Conservation (phyloP, 768 basidiomycete species). For the Termitomyces sp. region DNA sequence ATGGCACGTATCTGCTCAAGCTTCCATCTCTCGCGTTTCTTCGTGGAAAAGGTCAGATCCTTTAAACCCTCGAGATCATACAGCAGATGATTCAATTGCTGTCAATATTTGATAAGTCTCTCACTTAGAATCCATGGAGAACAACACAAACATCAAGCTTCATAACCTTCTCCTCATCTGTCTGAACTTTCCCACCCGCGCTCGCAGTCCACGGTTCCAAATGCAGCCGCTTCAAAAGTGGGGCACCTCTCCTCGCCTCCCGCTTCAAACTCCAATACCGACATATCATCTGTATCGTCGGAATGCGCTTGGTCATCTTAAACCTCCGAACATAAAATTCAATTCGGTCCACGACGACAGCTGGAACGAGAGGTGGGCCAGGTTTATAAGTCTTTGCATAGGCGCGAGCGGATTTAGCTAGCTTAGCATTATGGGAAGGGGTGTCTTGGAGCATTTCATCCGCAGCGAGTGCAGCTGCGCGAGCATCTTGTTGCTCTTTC, state of each 20-base stretch:
- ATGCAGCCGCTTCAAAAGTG: conserved; percentile 87
- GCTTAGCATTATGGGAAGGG: conserved; percentile 31
- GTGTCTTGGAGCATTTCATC: conserved; percentile 40
- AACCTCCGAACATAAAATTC: conserved; percentile 68
- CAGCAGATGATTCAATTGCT: conserved; percentile 58
- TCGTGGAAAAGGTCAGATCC: conserved; percentile 56
- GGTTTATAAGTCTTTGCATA: conserved; percentile 90
- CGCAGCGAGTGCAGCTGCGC: conserved; percentile 46
- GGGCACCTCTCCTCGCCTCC: conserved; percentile 89
- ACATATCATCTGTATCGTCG: conserved; percentile 74
- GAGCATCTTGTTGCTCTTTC: conserved; percentile 66
- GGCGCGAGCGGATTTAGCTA: conserved; percentile 80
- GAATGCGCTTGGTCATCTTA: conserved; percentile 64
- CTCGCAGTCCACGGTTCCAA: conserved; percentile 96
- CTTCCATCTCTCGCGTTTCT: conserved; percentile 81
- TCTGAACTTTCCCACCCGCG: conserved; percentile 54
- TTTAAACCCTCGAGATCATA: conserved; percentile 74
- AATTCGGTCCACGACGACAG: conserved; percentile 76
- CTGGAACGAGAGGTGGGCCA: conserved; percentile 89
- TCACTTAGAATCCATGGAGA: background rate
- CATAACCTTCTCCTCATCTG: conserved; percentile 75
- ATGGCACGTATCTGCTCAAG: conserved; percentile 61
- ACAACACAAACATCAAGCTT: conserved; percentile 66
- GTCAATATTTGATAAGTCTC: background rate
- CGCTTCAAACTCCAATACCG: conserved; percentile 98